phyloP scores from a whole-genome alignment of 352 stramenopile species.

The Pythium myriotylum region DNA sequence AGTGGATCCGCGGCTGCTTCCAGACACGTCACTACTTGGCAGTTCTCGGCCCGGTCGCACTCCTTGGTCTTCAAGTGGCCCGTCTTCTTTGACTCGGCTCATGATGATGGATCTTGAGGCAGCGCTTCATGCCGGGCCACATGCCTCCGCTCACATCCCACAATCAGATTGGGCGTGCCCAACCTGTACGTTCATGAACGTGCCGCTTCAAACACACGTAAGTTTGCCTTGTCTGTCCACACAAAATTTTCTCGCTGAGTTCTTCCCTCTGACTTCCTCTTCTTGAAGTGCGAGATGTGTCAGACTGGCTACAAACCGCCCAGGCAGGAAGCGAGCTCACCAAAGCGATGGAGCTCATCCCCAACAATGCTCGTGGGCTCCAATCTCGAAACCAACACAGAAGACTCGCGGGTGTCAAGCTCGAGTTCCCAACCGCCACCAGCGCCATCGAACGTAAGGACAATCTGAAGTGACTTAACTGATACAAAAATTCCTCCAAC shows the following conservation, averaged over 20 bases:
- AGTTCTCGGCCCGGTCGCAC: conserved; percentile 33
- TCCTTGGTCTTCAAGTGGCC: conserved; percentile 38
- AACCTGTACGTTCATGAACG: conserved; percentile 73
- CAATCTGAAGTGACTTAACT: neutral
- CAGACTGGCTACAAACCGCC: conserved; percentile 25
- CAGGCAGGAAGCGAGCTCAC: conserved; percentile 1
- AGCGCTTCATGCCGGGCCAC: conserved; percentile 41
- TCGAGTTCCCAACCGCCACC: conserved; percentile 10
- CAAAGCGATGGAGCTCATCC: conserved; percentile 29
- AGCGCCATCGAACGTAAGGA: neutral
- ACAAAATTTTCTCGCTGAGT: neutral
- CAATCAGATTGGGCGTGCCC: conserved; percentile 59
- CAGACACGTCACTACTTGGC: conserved; percentile 33
- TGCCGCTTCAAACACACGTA: conserved; percentile 61
- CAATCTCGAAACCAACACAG: conserved; percentile 7
- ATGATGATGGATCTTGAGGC: conserved; percentile 68
- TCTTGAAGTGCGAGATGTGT: conserved; percentile 36
- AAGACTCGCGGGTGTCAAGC: conserved; percentile 19
- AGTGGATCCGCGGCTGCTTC: conserved; percentile 50
- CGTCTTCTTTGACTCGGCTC: conserved; percentile 42
- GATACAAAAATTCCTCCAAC: neutral
- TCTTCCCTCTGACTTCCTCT: neutral
- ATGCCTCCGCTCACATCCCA: conserved; percentile 39
- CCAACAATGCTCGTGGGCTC: conserved; percentile 12
- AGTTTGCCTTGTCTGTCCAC: conserved; percentile 7